Evolutionary conservation across 352 stramenopile species (phyloP), one percentile per base, ranked within the genome.

Genomic region (Pythium monospermum): DNA sequence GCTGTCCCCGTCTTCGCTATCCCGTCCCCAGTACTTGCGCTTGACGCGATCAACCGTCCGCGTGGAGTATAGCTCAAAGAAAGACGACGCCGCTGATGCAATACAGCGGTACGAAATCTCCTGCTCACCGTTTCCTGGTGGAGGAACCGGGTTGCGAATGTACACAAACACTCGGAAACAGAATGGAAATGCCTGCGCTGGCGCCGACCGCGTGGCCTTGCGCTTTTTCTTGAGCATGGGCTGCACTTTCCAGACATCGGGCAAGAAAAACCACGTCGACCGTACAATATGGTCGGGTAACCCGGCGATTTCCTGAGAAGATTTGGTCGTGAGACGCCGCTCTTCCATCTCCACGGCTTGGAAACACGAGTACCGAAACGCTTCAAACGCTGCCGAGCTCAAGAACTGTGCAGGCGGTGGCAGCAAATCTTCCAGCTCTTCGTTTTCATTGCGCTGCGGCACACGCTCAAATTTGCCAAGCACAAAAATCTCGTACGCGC

Each of bases 171-270:
- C 67, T 37, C 80, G 80, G 50, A 91, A 94, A 61, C 82, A 94
- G 49, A 94, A 94, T 5, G 83, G 83, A 50, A 91, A 94, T 37
- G 78, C 87, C 61, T 94, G 80, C n/a, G 77, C 83, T 0, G 83
- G 83, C 1, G 69, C 65, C 13, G 83, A 89, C 19, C 80, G 76
- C 39, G 83, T 94, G 16, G 83, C 80, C 56, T 94, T 94, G 68
- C 83, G 80, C 61, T 94, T 94, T 66, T 94, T 94, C 62, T 91
- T 90, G 37, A 94, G 67, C 74, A 89, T 88, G 31, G 83, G 80
- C 61, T 91, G 80, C 35, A 94, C 78, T 49, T 94, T 94, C 83
- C 83, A 94, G 42, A 94, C 83, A 45, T 94, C 83, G 2, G 83
- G 83, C 27, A 91, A 41, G 46, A 94, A 94, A 59, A 91, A 90